A percentile compares a stretch with the other conserved stretches of the same genome.
Evolutionary conservation across 768 basidiomycete species (phyloP).

Genomic region (Saitozyma sp.): DNA sequence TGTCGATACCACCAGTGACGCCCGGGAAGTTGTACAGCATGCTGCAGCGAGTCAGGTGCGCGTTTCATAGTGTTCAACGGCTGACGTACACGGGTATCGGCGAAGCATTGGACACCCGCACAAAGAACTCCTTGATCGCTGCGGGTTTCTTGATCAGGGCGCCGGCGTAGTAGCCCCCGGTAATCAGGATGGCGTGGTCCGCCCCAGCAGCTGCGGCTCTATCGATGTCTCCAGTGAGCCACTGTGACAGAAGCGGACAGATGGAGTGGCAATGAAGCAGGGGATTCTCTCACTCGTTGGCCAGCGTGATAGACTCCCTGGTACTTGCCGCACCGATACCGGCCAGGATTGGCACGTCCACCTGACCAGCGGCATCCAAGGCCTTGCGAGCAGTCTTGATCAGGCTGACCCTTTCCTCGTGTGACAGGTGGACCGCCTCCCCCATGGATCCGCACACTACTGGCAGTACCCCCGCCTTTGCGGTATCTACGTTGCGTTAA

Average conservation of each 20-base stretch:
- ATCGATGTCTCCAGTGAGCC: too few relatives aligned
- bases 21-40: constrained; percentile 83
- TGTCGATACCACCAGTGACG: constrained; percentile 80
- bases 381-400: constrained; percentile 67
- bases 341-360: constrained; percentile 65
- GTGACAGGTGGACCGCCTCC: constrained; percentile 71
- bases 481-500: constrained; percentile 54
- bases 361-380: constrained; percentile 65
- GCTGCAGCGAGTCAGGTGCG: constrained; percentile 24
- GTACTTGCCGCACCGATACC: constrained; percentile 80
- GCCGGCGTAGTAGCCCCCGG: constrained; percentile 80
- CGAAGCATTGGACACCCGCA: constrained; percentile 71
- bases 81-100: constrained; percentile 60
- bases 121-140: constrained; percentile 74
- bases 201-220: constrained; percentile 83
- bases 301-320: constrained; percentile 72
- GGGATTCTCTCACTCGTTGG: constrained; percentile 51
- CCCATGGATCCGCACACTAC: constrained; percentile 78
- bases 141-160: constrained; percentile 59
- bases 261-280: too few relatives aligned
- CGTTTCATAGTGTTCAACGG: neutral
- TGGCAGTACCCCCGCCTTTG: constrained; percentile 66
- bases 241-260: too few relatives aligned
- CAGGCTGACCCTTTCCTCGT: constrained; percentile 64
- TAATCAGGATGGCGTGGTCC: constrained; percentile 78